Base-by-base conservation (phyloP, 1,284 basidiomycete species). In the Lignosus rhinocerotis region DNA sequence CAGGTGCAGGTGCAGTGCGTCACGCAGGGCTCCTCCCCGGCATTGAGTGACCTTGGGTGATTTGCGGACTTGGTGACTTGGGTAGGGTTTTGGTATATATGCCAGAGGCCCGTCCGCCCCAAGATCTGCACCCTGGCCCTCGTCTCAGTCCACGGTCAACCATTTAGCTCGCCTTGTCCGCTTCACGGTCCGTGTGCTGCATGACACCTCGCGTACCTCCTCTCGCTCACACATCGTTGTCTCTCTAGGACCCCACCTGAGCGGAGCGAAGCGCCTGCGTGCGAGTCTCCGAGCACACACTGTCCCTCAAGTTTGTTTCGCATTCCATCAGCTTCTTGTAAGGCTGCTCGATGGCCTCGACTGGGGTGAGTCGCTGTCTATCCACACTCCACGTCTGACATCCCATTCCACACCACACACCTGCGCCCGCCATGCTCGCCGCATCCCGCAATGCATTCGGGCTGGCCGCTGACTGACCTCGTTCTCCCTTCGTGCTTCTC, bases 271-370 rank as follows among this genome's bases (percentile, higher is more conserved):
- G 58, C 51, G 44, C 42, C 50, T 58, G 58, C 62, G 61, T 55
- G 58, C 54, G 62, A 56, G 39, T 63, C 61, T 66, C 64, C 62
- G 58, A 41, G 50, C 64, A 47, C 67, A 53, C 59, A 57, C 69
- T 69, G 60, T 71, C 71, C 67, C 69, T 71, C 70, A 66, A 69
- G 65, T 61, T 65, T 66, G 43, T 62, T 65, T 64, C 65, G 62
- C 72, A 67, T 74, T 75, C 73, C 73, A 75, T 75, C 69, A 62
- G 73, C 73, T 76, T 76, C 73, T 73, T 76, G 73, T 76, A 73
- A 73, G 74, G 73, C 69, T 74, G 73, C 69, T 66, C 65, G 73
- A 67, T 62, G 74, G 72, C 66, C 73, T 76, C 74, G 67, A 56
- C 61, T 63, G 62, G 68, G 71, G 72, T 70, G 47, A 31, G 66